Conservation (phyloP, 352 stramenopile species). For the Phytopythium kandeliae region DNA sequence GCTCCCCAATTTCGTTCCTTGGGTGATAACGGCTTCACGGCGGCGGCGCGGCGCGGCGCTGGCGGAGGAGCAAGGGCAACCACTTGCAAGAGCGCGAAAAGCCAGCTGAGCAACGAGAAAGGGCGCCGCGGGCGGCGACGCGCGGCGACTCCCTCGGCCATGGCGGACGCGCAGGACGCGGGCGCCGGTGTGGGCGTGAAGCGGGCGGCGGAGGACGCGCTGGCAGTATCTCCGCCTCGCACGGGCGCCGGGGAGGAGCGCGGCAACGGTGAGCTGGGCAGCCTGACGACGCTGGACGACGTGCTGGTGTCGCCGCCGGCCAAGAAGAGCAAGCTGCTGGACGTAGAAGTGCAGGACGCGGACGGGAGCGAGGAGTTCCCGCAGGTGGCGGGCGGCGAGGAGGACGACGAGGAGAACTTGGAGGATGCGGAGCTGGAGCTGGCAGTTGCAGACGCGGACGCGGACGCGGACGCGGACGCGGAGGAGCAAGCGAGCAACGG, state of each 20-base stretch:
- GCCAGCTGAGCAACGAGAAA: too few relatives aligned
- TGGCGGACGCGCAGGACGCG: not conserved
- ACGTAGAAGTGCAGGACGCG: conserved; percentile 39
- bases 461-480: too few relatives aligned
- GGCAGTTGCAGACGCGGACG: not conserved
- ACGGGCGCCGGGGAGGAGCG: not conserved
- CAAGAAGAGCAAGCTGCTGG: conserved; percentile 45
- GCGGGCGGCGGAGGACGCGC: conserved; percentile 21
- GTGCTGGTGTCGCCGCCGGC: conserved; percentile 40
- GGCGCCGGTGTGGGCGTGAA: conserved; percentile 4
- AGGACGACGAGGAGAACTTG: conserved; percentile 14
- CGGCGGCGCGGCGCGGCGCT: too few relatives aligned
- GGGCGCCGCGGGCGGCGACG: too few relatives aligned
- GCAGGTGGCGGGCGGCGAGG: conserved; percentile 14
- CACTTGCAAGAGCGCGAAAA: too few relatives aligned
- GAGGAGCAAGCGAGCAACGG: not conserved
- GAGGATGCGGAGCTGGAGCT: conserved; percentile 13
- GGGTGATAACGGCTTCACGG: too few relatives aligned
- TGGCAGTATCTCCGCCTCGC: conserved; percentile 9
- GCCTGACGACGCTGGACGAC: conserved; percentile 56
- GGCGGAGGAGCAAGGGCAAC: too few relatives aligned
- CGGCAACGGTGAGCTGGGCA: conserved; percentile 11
- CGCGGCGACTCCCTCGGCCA: not conserved
- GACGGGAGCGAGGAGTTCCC: conserved; percentile 38
- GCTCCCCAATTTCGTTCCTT: too few relatives aligned